phyloP scores from a whole-genome alignment of 805 yeast genomes.

The Candida krabiensis region DNA sequence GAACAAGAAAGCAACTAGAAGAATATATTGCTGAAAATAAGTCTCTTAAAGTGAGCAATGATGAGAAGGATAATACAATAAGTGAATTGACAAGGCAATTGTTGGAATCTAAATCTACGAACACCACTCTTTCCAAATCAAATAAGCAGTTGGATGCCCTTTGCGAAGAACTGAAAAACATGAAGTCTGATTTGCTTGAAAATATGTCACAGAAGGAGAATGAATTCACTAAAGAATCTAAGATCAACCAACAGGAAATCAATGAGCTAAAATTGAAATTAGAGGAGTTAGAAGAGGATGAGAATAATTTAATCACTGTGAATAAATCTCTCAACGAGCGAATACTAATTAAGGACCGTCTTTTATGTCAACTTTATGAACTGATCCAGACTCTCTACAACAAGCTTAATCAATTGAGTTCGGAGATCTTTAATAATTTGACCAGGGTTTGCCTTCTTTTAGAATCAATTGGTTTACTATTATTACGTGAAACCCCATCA shows the following conservation, averaged over 20 bases:
- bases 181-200: conserved; percentile 65
- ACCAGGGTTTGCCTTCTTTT: conserved; percentile 55
- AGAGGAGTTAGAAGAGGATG: conserved; percentile 51
- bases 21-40: conserved; percentile 17
- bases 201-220: conserved; percentile 66
- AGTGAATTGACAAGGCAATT: conserved; percentile 12
- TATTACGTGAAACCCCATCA: conserved; percentile 42
- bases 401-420: conserved; percentile 45
- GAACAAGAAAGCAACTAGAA: conserved; percentile 16
- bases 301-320: conserved; percentile 41
- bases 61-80: conserved; percentile 17
- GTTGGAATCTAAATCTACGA: conserved; percentile 6
- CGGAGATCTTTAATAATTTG: conserved; percentile 37
- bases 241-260: conserved; percentile 48
- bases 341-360: conserved; percentile 24
- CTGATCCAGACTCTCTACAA: conserved; percentile 25
- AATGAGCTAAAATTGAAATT: conserved; percentile 42
- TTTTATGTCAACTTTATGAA: conserved; percentile 20
- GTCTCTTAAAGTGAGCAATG: conserved; percentile 12
- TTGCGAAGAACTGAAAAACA: conserved; percentile 31
- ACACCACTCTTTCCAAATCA: conserved; percentile 8
- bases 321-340: conserved; percentile 38
- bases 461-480: conserved; percentile 76
- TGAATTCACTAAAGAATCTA: conserved; percentile 57
- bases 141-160: conserved; percentile 14